Conservation (phyloP, 2,329 filamentous ascomycete species). For the Fusarium gaditjirri region DNA sequence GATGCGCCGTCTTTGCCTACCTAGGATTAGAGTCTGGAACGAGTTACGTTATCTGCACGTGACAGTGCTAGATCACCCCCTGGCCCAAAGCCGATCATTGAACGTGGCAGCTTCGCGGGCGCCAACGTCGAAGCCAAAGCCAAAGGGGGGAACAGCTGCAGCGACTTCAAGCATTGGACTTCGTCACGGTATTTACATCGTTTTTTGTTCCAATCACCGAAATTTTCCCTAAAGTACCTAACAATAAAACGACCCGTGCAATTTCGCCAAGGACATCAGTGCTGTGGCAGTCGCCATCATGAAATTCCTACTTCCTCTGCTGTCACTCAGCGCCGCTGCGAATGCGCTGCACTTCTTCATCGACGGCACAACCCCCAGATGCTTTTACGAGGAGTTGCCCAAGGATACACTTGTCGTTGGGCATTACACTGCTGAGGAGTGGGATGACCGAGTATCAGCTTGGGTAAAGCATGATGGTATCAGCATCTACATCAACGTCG, state of each 20-base stretch:
- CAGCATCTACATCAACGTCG: slow-evolving; percentile 90
- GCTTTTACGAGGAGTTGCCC: slow-evolving; percentile 97
- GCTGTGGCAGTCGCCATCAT: slow-evolving; percentile 52
- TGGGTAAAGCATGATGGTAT: slow-evolving; percentile 81
- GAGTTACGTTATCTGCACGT: slow-evolving; percentile 47
- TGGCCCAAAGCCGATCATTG: slow-evolving; percentile 51
- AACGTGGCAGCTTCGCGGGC: slow-evolving; percentile 64
- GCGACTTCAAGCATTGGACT: slow-evolving; percentile 17
- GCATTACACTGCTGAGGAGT: slow-evolving; percentile 88
- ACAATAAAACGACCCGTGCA: slow-evolving; percentile 14
- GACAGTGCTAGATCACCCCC: slow-evolving; percentile 45
- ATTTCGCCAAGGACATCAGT: slow-evolving; percentile 26
- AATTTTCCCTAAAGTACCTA: not conserved
- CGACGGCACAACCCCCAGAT: slow-evolving; percentile 86
- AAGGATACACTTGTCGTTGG: slow-evolving; percentile 98
- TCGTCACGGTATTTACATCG: slow-evolving; percentile 12
- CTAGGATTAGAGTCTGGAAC: not conserved
- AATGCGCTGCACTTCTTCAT: slow-evolving; percentile 96
- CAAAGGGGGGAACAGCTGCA: slow-evolving; percentile 29
- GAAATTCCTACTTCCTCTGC: slow-evolving; percentile 71
- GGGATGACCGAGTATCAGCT: slow-evolving; percentile 72
- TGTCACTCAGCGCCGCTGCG: slow-evolving; percentile 72
- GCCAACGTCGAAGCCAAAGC: slow-evolving; percentile 24
- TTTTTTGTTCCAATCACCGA: slow-evolving; percentile 17
- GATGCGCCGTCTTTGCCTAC: slow-evolving; percentile 7